A percentile compares a stretch with the other conserved stretches of the same genome.
These are phyloP conservation scores for Sanghuangporus sanghuang DNA, from an alignment of 1,284 basidiomycete species.

Conservation along the genomic window DNA sequence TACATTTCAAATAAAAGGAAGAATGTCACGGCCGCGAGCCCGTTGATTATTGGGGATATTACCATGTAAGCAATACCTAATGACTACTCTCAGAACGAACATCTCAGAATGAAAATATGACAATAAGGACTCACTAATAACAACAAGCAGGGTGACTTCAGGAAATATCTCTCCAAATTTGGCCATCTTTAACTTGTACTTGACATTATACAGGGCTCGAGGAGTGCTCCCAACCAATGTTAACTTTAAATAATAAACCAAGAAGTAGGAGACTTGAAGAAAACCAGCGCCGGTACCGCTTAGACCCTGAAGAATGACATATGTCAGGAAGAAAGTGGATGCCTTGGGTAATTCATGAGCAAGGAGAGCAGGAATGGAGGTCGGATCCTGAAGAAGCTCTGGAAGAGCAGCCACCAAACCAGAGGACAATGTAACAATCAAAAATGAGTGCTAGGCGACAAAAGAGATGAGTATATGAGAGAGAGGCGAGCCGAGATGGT, in stretches of 20 bases:
- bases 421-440: slow-evolving; percentile 78
- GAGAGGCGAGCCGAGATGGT: neutral
- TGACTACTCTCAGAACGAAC: neutral
- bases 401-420: slow-evolving; percentile 74
- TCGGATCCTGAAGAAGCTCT: slow-evolving; percentile 56
- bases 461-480: neutral
- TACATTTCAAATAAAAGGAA: slow-evolving; percentile 80
- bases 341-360: slow-evolving; percentile 77
- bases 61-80: slow-evolving; percentile 76
- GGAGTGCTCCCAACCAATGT: slow-evolving; percentile 86
- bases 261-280: slow-evolving; percentile 70
- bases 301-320: slow-evolving; percentile 66
- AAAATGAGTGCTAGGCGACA: slow-evolving; percentile 75
- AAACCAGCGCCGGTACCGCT: slow-evolving; percentile 76
- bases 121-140: slow-evolving; percentile 58
- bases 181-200: slow-evolving; percentile 60
- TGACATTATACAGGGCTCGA: slow-evolving; percentile 77
- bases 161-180: slow-evolving; percentile 89
- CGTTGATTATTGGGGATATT: slow-evolving; percentile 93
- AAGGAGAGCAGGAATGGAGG: slow-evolving; percentile 59
- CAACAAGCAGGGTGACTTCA: slow-evolving; percentile 65
- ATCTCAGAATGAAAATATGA: neutral
- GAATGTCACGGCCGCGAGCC: slow-evolving; percentile 81
- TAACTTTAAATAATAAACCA: slow-evolving; percentile 84
- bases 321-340: slow-evolving; percentile 90